A percentile compares a stretch with the other conserved stretches of the same genome.
These are phyloP conservation scores for Saccharomycopsis crataegensis DNA, from an alignment of 1,139 yeast species.

Conservation along the genomic window DNA sequence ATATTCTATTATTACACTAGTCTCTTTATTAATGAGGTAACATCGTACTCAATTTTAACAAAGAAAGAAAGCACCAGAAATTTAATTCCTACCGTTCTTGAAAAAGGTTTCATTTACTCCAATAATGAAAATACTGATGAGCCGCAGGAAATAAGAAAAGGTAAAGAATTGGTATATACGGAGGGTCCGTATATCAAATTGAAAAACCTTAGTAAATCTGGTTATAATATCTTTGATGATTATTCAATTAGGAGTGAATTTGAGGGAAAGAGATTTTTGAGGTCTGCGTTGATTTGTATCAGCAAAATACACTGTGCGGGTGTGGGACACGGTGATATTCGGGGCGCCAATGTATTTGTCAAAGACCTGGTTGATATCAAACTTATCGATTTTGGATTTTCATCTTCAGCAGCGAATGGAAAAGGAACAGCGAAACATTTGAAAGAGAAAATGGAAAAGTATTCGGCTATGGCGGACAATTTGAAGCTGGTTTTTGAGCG, in stretches of 20 bases:
- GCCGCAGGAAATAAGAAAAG: neutral
- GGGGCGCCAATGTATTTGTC: neutral
- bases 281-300: no score
- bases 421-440: no score
- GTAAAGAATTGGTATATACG: neutral
- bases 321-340: no score
- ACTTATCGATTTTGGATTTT: neutral
- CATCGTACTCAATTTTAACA: no score
- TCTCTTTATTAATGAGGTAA: no score
- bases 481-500: no score
- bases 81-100: no score
- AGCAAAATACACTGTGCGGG: no score
- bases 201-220: neutral
- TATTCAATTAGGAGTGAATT: neutral
- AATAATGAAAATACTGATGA: neutral
- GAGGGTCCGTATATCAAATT: neutral
- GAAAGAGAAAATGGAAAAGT: neutral
- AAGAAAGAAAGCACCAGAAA: no score
- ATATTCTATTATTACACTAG: no score
- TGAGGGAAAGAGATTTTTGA: no score
- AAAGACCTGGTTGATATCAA: neutral
- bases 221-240: neutral
- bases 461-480: no score
- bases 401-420: neutral
- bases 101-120: neutral